Percentiles rank a stretch among this genome's conserved stretches.
Evolutionary conservation across 2,329 filamentous ascomycete species (phyloP).

Genomic region (Akanthomyces muscarius): DNA sequence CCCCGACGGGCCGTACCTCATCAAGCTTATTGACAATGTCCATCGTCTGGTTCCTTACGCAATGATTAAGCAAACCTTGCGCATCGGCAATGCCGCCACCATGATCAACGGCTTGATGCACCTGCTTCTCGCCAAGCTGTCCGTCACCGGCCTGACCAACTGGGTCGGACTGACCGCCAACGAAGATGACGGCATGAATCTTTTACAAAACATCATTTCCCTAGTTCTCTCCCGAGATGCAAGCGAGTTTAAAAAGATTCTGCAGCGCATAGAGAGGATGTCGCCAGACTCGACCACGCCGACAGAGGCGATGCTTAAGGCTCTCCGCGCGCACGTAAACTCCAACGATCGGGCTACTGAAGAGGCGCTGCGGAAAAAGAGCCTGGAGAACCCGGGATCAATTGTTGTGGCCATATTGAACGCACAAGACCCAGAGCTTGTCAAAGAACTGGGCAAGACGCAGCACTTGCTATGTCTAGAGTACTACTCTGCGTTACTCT

Average conservation of each 20-base stretch:
- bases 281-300: conserved; percentile 42
- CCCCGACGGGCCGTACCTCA: conserved; percentile 69
- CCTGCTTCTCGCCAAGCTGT: conserved; percentile 72
- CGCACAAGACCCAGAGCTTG: conserved; percentile 42
- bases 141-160: conserved; percentile 69
- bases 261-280: conserved; percentile 58
- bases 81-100: conserved; percentile 72
- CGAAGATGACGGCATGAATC: conserved; percentile 74
- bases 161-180: conserved; percentile 71
- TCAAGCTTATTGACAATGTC: conserved; percentile 66
- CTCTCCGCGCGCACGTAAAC: conserved; percentile 55
- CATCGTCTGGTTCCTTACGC: conserved; percentile 69
- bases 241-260: conserved; percentile 62
- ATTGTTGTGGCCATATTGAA: conserved; percentile 65
- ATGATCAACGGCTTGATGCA: conserved; percentile 76
- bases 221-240: conserved; percentile 71
- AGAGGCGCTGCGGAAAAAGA: conserved; percentile 54
- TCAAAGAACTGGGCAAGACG: conserved; percentile 47
- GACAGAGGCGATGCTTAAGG: conserved; percentile 56
- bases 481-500: conserved; percentile 67
- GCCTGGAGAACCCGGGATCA: conserved; percentile 48
- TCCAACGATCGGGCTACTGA: conserved; percentile 50
- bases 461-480: conserved; percentile 64
- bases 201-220: conserved; percentile 72
- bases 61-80: conserved; percentile 67